Conservation (phyloP, 768 basidiomycete species). For the Lanmaoa pseudosensibilis region DNA sequence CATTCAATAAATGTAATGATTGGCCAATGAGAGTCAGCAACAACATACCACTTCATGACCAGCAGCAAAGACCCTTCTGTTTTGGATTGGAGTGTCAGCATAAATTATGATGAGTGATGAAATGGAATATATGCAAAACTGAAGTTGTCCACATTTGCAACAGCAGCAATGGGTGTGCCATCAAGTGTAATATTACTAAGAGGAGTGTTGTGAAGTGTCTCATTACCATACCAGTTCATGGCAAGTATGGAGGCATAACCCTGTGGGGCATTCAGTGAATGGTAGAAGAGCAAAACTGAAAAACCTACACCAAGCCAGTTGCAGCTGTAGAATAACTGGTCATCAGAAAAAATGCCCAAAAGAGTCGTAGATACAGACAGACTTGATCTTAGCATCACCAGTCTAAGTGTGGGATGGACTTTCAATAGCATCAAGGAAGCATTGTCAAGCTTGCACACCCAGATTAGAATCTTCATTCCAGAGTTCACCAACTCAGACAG, state of each 20-base stretch:
- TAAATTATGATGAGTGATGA: background rate
- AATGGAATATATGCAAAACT: constrained; percentile 57
- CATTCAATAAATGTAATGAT: background rate
- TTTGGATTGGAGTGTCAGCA: background rate
- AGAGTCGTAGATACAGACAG: background rate
- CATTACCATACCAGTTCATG: constrained; percentile 49
- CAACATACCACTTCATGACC: constrained; percentile 63
- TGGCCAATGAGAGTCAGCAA: background rate
- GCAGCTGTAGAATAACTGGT: constrained; percentile 6
- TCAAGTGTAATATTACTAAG: constrained; percentile 57
- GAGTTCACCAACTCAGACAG: constrained; percentile 38
- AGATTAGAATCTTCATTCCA: constrained; percentile 40
- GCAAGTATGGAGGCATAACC: constrained; percentile 38
- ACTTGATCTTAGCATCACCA: constrained; percentile 32
- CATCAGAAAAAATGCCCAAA: background rate
- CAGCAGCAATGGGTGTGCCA: constrained; percentile 52
- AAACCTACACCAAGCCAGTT: constrained; percentile 37
- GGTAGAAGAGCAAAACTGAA: background rate
- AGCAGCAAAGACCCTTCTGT: constrained; percentile 53
- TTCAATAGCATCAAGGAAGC: background rate
- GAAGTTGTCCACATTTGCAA: constrained; percentile 66
- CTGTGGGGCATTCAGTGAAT: constrained; percentile 18
- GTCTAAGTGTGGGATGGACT: constrained; percentile 11
- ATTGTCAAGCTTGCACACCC: constrained; percentile 29
- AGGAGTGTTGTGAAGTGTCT: constrained; percentile 39